phyloP scores from a whole-genome alignment of 2,329 filamentous ascomycete genomes.

The Diplodia seriata region DNA sequence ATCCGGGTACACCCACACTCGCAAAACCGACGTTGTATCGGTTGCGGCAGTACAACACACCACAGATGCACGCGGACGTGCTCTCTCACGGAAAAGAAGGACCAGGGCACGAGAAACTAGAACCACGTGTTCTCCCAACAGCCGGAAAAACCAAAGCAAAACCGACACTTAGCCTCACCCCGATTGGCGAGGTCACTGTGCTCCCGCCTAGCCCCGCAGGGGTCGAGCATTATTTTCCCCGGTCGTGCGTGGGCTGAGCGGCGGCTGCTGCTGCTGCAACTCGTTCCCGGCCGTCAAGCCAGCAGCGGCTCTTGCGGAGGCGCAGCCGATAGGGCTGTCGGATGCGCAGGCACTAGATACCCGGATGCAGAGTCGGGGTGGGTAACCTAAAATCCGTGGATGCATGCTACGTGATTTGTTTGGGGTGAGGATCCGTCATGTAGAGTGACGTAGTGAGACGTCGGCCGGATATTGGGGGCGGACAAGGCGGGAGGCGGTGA shows the following conservation, averaged over 20 bases:
- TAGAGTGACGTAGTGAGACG: not conserved
- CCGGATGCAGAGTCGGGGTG: not conserved
- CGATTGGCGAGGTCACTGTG: not conserved
- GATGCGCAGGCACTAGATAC: not conserved
- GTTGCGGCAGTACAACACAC: not conserved
- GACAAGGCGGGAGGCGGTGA: not conserved
- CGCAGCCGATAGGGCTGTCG: not conserved
- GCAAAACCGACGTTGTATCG: not conserved
- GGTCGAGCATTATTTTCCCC: not conserved
- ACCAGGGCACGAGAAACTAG: not conserved
- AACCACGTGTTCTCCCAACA: not conserved
- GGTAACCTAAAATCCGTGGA: not conserved
- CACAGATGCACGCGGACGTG: not conserved
- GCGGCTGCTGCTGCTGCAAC: not conserved
- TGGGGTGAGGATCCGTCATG: not conserved
- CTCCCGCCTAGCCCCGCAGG: not conserved
- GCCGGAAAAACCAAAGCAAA: not conserved
- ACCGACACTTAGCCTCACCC: not conserved
- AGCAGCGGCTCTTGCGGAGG: not conserved
- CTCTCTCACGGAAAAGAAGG: not conserved
- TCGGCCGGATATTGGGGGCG: not conserved
- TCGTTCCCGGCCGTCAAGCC: not conserved
- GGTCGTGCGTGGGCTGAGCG: not conserved
- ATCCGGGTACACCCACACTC: not conserved
- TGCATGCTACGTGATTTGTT: not conserved